Percentiles rank a stretch among this genome's conserved stretches.
Conservation (phyloP, 139 green algal species). For the Eudorina sp. region DNA sequence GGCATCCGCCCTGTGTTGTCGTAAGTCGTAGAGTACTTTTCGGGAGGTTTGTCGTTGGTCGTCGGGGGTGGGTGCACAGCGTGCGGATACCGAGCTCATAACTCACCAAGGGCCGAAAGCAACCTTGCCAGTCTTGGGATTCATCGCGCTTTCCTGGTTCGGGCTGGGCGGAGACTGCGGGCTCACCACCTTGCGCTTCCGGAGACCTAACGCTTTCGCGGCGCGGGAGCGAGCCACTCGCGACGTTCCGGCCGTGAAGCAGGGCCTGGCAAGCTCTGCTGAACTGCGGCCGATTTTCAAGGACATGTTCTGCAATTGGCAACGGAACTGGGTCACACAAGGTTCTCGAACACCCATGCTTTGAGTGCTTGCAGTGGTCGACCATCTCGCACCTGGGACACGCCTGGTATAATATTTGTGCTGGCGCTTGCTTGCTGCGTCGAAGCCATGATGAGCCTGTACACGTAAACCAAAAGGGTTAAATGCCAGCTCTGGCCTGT, state of each 20-base stretch:
- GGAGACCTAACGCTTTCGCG: neutral
- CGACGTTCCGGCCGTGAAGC: neutral
- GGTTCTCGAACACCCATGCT: too few species aligned
- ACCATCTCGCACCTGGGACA: neutral
- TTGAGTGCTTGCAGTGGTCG: neutral
- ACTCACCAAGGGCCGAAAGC: conserved; percentile 40
- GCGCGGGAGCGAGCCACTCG: neutral
- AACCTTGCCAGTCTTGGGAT: conserved; percentile 25
- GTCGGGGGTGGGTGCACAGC: too few species aligned
- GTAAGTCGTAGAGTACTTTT: too few species aligned
- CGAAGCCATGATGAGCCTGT: neutral
- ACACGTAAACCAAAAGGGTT: too few species aligned
- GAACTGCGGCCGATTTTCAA: conserved; percentile 3
- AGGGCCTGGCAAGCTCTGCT: neutral
- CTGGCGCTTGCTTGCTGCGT: neutral
- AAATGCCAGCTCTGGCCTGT: too few species aligned
- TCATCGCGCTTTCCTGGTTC: conserved; percentile 41
- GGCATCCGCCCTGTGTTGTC: too few species aligned
- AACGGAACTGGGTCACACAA: neutral
- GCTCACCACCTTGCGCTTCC: neutral
- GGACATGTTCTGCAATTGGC: neutral
- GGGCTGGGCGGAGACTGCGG: conserved; percentile 14
- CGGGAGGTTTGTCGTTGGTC: too few species aligned
- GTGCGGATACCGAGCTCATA: too few species aligned
- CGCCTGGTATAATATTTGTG: neutral